Conservation (phyloP, 306 rosid genomes). For the Argentina anserina region DNA sequence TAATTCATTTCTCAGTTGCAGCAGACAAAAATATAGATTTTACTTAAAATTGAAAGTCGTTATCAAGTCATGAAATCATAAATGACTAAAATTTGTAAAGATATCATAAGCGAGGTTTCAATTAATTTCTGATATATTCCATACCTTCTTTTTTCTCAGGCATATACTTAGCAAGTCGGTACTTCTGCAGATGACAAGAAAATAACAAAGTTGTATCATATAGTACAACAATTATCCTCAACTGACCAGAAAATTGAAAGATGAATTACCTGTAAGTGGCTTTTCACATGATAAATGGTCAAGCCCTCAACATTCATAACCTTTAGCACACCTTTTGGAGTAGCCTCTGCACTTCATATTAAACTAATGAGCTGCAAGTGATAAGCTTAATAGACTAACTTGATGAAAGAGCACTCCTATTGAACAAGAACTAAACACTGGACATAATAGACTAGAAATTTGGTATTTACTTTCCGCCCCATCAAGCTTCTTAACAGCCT, state of each 20-base stretch:
- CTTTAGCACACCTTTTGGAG: conserved; percentile 42
- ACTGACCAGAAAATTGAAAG: neutral
- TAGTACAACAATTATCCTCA: neutral
- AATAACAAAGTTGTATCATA: neutral
- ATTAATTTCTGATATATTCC: neutral
- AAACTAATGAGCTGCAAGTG: neutral
- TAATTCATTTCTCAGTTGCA: neutral
- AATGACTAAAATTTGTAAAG: neutral
- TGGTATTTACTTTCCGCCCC: conserved; percentile 40
- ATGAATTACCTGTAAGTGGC: conserved; percentile 41
- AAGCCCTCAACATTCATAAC: conserved; percentile 36
- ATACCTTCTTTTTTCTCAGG: conserved; percentile 45
- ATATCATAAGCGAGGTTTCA: neutral
- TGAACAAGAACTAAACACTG: neutral
- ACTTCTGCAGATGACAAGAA: conserved; percentile 37
- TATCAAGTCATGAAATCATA: neutral
- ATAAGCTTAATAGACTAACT: neutral
- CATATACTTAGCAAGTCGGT: conserved; percentile 41
- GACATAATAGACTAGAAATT: neutral
- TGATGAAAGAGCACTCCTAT: neutral
- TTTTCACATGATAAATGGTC: conserved; percentile 46
- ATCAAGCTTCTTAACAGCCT: conserved; percentile 37
- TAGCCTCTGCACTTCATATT: conserved; percentile 37
- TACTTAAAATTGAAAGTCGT: no score
- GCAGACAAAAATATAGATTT: neutral